Base-by-base conservation (phyloP, 805 yeast genomes). In the Clavispora asparagi region DNA sequence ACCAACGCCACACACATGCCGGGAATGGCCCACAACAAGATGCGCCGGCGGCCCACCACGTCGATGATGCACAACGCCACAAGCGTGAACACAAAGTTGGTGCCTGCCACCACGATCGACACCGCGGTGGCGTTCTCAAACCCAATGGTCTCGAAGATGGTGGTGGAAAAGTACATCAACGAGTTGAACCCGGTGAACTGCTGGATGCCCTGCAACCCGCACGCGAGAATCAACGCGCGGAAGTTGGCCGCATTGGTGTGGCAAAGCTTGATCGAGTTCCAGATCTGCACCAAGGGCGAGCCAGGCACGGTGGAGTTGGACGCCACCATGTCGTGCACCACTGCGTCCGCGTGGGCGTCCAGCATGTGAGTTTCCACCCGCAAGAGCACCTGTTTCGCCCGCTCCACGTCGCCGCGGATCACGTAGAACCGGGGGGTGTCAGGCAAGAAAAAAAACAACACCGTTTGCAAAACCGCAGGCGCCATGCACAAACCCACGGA, bases 121-220 rank as follows among this genome's bases (percentile, higher is more conserved):
- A 92, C 97, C 1, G 97, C 96, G n/a, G 96, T 86, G 9, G 98
- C 79, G 63, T 91, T 81, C 51, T 79, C 60, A 63, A 91, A 92
- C 2, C 98, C 99, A 44, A 91, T 88, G 38, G 91, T 82, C 65
- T 90, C 83, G 61, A 94, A 94, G 55, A 94, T 85, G 1, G 97
- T 91, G 31, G 95, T 83, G 41, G 95, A 85, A 67, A 91, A 92
- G 71, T 94, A 92, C 96, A 92, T 87, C 58, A 92, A 77, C 7
- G 97, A 88, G 70, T 92, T 94, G 80, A 92, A 92, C 54, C 98
- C 98, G 14, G 96, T 86, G 58, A 92, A 89, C 69, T 92, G 99
- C 72, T 92, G 98, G 59, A 94, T 85, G 48, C 95, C 97, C 69
- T 94, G 98, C 54, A 92, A 70, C 30, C 95, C 96, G 73, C 97